Evolutionary conservation across 1,139 yeast species (phyloP), one percentile per base, ranked within the genome.

Genomic region (Suhomyces kunorum): DNA sequence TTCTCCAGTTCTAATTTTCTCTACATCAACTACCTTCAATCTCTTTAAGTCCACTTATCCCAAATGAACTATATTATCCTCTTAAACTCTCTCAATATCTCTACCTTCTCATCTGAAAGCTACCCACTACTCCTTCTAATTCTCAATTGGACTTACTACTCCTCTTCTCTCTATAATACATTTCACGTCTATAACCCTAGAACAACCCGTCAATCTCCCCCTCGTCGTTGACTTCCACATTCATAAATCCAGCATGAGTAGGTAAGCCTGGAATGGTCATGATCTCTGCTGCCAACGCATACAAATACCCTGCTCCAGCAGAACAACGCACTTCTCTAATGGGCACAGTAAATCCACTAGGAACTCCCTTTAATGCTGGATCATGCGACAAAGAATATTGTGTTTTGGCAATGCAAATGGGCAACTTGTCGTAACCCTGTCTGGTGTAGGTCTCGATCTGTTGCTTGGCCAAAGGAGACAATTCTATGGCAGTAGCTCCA

Each of bases 221-320:
- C 44, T 88, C 84, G 39, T 84, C 90, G 60, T 86, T 84, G 47
- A 92, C 95, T 66, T 92, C 98, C 44, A 92, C 95, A 63, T 90
- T 87, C 95, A 90, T 88, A 73, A 87, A 92, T 30, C 98, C 98
- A 67, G 95, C 84, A 59, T 87, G 92, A 18, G 98, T 92, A 45
- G 98, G 96, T 61, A 92, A 77, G 46, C 98, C 98, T 20, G 98
- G 98, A 54, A 92, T 90, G 39, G 98, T 92, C 79, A 86, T 94
- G 59, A 92, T 90, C 66, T 90, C 96, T 34, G 96, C 98, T 11
- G 98, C 98, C 56, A 92, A 78, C 6, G 98, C 98, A 59, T 90
- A 90, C 60, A 92, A 76, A 68, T 92, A 92, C 9, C 98, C 98
- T 34, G 97, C 98, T 64, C 98, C 98, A 49, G 87, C 87, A 31